Evolutionary conservation across 75 land plant species (phyloP).

Genomic region (Pinus taeda): DNA sequence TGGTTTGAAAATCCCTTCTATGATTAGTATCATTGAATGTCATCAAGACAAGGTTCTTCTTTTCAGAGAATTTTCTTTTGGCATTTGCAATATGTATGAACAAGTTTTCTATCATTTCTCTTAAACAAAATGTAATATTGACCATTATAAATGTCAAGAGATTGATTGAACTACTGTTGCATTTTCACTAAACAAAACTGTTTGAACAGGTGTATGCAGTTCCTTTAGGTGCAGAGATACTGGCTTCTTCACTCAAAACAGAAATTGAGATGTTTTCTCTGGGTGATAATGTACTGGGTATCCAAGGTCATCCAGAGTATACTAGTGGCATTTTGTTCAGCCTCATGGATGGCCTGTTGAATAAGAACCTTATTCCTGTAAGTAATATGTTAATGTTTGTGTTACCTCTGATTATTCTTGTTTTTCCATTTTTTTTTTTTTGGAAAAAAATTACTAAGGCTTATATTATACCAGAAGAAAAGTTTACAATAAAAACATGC

Average conservation of each 20-base stretch:
- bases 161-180: neutral
- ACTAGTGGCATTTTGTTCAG: constrained; percentile 64
- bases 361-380: neutral
- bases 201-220: constrained; percentile 49
- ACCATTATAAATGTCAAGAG: neutral
- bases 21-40: constrained; percentile 48
- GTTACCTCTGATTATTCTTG: too few species aligned
- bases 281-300: constrained; percentile 68
- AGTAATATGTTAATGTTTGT: too few species aligned
- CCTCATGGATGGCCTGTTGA: constrained; percentile 58
- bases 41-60: constrained; percentile 61
- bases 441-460: too few species aligned
- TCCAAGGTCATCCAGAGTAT: constrained; percentile 98
- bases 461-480: too few species aligned
- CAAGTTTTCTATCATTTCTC: neutral
- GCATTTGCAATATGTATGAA: neutral
- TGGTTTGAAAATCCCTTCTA: constrained; percentile 36
- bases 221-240: constrained; percentile 62
- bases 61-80: neutral
- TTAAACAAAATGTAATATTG: too few species aligned
- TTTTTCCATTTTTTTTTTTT: too few species aligned
- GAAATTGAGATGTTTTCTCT: constrained; percentile 70
- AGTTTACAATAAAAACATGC: too few species aligned
- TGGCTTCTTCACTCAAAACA: constrained; percentile 72
- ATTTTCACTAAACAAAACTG: neutral